These are phyloP conservation scores for Caryopteris hybrid DNA, from an alignment of 305 asterid genomes.

Conservation along the genomic window DNA sequence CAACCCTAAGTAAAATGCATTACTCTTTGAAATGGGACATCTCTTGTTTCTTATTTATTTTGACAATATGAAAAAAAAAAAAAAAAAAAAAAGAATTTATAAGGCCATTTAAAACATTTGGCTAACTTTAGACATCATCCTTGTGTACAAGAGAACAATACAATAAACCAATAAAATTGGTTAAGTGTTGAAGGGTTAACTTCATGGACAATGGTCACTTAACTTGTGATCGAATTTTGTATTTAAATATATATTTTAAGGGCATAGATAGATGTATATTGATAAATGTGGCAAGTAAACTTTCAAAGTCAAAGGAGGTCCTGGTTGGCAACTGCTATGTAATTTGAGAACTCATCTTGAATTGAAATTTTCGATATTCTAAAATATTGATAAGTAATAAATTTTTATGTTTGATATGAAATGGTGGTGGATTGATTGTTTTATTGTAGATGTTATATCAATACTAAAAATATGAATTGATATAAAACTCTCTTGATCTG, in stretches of 20 bases:
- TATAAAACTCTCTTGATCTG: too few species aligned
- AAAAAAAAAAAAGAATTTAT: too few species aligned
- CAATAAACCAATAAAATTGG: not conserved
- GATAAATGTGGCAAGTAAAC: conserved; percentile 1
- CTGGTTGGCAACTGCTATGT: not conserved
- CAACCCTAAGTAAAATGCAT: not conserved
- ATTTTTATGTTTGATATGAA: too few species aligned
- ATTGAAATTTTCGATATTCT: too few species aligned
- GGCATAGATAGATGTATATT: not conserved
- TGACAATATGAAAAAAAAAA: not conserved
- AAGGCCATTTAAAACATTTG: not conserved
- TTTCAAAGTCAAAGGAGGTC: not conserved
- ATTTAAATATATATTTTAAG: too few species aligned
- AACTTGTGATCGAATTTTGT: too few species aligned
- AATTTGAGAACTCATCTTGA: too few species aligned
- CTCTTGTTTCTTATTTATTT: not conserved
- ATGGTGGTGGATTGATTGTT: too few species aligned
- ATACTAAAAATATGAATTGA: too few species aligned
- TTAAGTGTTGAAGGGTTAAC: conserved; percentile 6
- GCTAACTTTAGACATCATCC: not conserved
- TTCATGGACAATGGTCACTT: not conserved
- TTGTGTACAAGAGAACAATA: not conserved
- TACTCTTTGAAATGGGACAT: not conserved
- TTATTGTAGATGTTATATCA: too few species aligned
- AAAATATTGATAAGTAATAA: too few species aligned